Evolutionary conservation across 352 stramenopile genomes (phyloP), one percentile per base, ranked within the genome.

Genomic region (Aphanomyces euteiches): DNA sequence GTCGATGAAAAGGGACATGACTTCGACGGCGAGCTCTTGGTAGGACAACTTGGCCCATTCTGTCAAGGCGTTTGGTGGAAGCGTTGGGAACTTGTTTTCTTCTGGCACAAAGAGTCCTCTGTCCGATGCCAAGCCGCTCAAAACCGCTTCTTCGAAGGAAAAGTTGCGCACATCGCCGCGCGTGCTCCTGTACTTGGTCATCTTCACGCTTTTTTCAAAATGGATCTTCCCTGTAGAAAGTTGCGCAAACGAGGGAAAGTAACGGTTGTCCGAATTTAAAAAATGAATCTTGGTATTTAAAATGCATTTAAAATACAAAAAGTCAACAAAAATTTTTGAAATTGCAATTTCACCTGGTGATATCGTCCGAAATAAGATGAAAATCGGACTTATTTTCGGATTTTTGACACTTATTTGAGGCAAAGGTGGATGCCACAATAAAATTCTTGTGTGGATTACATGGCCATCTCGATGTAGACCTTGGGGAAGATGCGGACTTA

Each of bases 1-100:
- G 68, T 95, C 86, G 58, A 99, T 97, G 83, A 98, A 99, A 61
- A 98, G 91, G 1, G 87, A 84, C 86, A 99, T 98, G 59, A 99
- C 89, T 64, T 98, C 85, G 38, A 95, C 84, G 0, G 96, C 92
- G 64, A 99, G 79, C 50, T 98, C 91, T 66, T 95, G 80, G 80
- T 98, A 99, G 66, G 85, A 91, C n/a, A 99, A 82, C 48, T 73
- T 78, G 45, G 92, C 79, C 93, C 95, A 96, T 67, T 85, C 79
- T 39, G 83, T 58, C 15, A 96, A 79, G 43, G 84, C 85, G 39
- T 93, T 74, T 36, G 73, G 68, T 5, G 84, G 84, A 48, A 96
- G 80, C 68, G 75, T 77, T 45, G 89, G 89, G 78, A 96, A 94
- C 70, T 90, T 79, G 66, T 78, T 70, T 19, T 73, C 78, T 69